A percentile compares a stretch with the other conserved stretches of the same genome.
Conservation (phyloP, 2,329 filamentous ascomycete species). For the Elsinoe ampelina region DNA sequence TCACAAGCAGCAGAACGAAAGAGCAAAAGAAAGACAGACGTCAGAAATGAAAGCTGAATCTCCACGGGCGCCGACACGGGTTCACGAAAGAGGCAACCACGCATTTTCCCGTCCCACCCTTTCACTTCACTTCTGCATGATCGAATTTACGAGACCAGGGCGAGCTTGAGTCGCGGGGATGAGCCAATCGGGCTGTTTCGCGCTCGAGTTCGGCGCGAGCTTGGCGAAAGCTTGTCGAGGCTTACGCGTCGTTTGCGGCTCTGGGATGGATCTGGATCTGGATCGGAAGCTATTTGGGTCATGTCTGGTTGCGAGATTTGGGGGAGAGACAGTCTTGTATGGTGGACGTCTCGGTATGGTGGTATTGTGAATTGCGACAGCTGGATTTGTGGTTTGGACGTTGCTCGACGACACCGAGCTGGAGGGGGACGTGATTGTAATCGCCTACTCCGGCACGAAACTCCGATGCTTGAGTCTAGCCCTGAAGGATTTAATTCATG, state of each 20-base stretch:
- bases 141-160: not conserved
- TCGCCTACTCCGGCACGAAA: too few relatives aligned
- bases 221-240: not conserved
- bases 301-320: not conserved
- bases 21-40: not conserved
- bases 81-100: not conserved
- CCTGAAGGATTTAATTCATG: too few relatives aligned
- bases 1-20: not conserved
- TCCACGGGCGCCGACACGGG: not conserved
- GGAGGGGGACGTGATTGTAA: too few relatives aligned
- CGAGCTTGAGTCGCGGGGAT: not conserved
- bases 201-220: not conserved
- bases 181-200: not conserved
- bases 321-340: not conserved
- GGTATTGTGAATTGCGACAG: too few relatives aligned
- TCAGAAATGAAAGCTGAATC: not conserved
- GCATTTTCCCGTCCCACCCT: not conserved
- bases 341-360: too few relatives aligned
- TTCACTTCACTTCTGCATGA: too few relatives aligned
- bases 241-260: not conserved
- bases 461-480: too few relatives aligned
- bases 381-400: too few relatives aligned
- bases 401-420: too few relatives aligned
- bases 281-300: not conserved
- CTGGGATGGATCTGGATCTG: not conserved